These are phyloP conservation scores for Eucalyptus guilfoylei DNA, from an alignment of 345 rosid species.

Conservation along the genomic window DNA sequence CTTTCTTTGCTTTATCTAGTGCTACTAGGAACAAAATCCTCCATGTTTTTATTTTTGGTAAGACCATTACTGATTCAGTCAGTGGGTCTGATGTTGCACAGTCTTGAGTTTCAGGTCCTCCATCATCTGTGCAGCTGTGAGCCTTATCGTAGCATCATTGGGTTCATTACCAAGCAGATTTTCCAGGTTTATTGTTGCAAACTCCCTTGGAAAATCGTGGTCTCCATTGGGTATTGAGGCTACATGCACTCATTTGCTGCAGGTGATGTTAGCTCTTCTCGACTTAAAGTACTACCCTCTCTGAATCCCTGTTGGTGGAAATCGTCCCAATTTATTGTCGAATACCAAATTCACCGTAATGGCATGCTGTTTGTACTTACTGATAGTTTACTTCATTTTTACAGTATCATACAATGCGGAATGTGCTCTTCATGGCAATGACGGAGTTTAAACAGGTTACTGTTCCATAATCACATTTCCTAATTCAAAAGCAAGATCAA, in stretches of 20 bases:
- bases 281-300: background rate
- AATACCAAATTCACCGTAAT: background rate
- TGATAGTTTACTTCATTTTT: background rate
- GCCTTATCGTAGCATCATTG: conserved; percentile 35
- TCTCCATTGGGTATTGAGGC: conserved; percentile 56
- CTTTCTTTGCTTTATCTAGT: background rate
- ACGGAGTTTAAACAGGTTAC: conserved; percentile 65
- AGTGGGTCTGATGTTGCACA: background rate
- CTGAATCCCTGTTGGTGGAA: background rate
- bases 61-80: background rate
- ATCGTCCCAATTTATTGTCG: background rate
- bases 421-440: conserved; percentile 68
- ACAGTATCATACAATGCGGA: conserved; percentile 71
- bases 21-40: background rate
- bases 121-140: conserved; percentile 26
- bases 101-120: conserved; percentile 48
- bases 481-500: background rate
- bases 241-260: conserved; percentile 53
- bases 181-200: conserved; percentile 27
- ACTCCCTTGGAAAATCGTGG: conserved; percentile 52
- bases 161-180: conserved; percentile 45
- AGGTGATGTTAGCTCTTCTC: conserved; percentile 22
- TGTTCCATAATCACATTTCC: background rate
- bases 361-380: background rate
- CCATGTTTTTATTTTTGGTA: background rate